phyloP scores from a whole-genome alignment of 192 early-diverging fungal species.

The Chytriomyces sp. region DNA sequence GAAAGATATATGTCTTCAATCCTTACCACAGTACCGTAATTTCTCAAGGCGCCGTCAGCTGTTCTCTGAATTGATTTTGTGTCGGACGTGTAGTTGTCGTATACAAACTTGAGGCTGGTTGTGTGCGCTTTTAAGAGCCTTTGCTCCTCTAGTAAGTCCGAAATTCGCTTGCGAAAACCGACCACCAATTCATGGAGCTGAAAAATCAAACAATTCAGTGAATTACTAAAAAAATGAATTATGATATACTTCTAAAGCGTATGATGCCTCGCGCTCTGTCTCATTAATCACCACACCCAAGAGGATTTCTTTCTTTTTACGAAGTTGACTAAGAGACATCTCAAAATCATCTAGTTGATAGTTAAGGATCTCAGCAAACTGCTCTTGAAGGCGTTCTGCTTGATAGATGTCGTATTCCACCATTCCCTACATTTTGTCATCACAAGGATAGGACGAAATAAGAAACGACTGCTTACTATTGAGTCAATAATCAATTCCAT shows the following conservation, averaged over 20 bases:
- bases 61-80: constrained; percentile 30
- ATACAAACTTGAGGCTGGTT: constrained; percentile 29
- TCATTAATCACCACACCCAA: constrained; percentile 31
- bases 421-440: constrained; percentile 31
- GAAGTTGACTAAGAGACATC: constrained; percentile 40
- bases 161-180: constrained; percentile 39
- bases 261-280: constrained; percentile 40
- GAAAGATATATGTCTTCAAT: background rate
- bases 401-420: constrained; percentile 51
- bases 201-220: background rate
- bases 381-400: constrained; percentile 43
- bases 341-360: constrained; percentile 56
- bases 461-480: constrained; percentile 19
- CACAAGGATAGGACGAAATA: background rate
- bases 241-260: constrained; percentile 35
- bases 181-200: constrained; percentile 39
- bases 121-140: constrained; percentile 37
- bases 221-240: background rate
- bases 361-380: constrained; percentile 53
- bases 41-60: constrained; percentile 38
- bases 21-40: constrained; percentile 38
- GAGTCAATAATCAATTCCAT: constrained; percentile 46
- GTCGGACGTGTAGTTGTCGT: constrained; percentile 30
- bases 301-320: constrained; percentile 47
- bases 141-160: constrained; percentile 46